Evolutionary conservation across 1,139 yeast genomes (phyloP).

Genomic region (Protomyces gravidus): DNA sequence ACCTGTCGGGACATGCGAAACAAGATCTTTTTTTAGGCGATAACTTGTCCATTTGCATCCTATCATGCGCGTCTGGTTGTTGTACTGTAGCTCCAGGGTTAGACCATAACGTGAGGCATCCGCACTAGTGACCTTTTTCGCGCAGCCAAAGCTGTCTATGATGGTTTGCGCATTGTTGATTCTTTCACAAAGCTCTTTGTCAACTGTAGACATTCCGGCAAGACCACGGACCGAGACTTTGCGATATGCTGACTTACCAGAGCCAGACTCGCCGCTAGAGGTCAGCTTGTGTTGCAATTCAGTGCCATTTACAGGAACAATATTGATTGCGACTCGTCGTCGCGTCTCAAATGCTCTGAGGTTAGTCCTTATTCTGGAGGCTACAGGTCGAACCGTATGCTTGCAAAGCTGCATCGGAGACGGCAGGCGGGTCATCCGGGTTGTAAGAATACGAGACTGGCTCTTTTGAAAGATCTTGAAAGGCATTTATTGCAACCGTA

Average conservation of each 20-base stretch:
- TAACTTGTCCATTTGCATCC: slow-evolving; percentile 45
- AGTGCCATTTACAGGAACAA: not conserved
- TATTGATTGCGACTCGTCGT: not conserved
- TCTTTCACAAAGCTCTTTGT: not conserved
- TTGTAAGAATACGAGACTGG: not conserved
- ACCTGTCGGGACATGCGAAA: slow-evolving; percentile 45
- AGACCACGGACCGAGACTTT: not conserved
- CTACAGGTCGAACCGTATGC: not conserved
- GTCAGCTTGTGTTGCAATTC: too few species aligned
- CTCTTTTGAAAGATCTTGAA: not conserved
- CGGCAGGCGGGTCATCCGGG: not conserved
- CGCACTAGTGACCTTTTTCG: slow-evolving; percentile 41
- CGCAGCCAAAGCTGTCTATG: not conserved
- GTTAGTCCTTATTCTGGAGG: not conserved
- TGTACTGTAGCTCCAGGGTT: slow-evolving; percentile 45
- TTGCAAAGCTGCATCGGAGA: not conserved
- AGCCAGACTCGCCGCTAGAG: not conserved
- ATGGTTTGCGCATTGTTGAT: not conserved
- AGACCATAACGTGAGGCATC: slow-evolving; percentile 44
- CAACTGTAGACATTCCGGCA: not conserved
- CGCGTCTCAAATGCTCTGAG: not conserved
- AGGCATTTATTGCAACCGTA: not conserved
- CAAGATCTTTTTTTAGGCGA: slow-evolving; percentile 44
- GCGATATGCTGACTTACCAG: not conserved
- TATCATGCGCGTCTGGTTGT: slow-evolving; percentile 41